These are phyloP conservation scores for Lactarius trivialis DNA, from an alignment of 768 basidiomycete species.

Conservation along the genomic window DNA sequence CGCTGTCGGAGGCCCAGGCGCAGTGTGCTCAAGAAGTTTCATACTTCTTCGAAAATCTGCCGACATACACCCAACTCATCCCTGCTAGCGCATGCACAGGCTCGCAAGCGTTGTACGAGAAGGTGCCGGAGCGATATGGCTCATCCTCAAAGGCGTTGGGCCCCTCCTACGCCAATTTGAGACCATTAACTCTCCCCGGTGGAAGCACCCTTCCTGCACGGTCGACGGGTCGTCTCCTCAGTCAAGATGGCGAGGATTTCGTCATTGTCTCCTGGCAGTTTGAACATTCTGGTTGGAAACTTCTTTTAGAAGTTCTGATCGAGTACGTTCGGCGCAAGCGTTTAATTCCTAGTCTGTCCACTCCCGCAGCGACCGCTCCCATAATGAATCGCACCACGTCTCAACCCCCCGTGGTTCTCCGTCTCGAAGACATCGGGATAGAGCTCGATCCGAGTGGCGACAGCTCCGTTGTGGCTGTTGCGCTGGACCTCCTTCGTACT, in stretches of 20 bases:
- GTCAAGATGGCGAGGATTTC: slow-evolving; percentile 60
- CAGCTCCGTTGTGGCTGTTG: slow-evolving; percentile 60
- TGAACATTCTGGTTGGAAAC: slow-evolving; percentile 78
- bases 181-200: slow-evolving; percentile 68
- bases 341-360: slow-evolving; percentile 30
- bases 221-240: slow-evolving; percentile 64
- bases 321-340: slow-evolving; percentile 63
- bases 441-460: slow-evolving; percentile 58
- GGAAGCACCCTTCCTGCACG: slow-evolving; percentile 63
- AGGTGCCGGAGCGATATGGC: slow-evolving; percentile 53
- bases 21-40: slow-evolving; percentile 65
- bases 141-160: slow-evolving; percentile 42
- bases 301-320: slow-evolving; percentile 74
- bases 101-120: slow-evolving; percentile 66
- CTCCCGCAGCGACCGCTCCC: background rate
- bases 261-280: slow-evolving; percentile 76
- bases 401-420: slow-evolving; percentile 30
- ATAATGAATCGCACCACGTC: slow-evolving; percentile 1
- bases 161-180: slow-evolving; percentile 56
- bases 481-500: slow-evolving; percentile 73
- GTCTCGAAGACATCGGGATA: slow-evolving; percentile 64
- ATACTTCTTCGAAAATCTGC: slow-evolving; percentile 64
- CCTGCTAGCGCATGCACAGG: slow-evolving; percentile 57
- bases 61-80: slow-evolving; percentile 70
- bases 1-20: slow-evolving; percentile 43